phyloP scores from a whole-genome alignment of 139 green algal genomes.

The Chlamydomonas sphaeroides region DNA sequence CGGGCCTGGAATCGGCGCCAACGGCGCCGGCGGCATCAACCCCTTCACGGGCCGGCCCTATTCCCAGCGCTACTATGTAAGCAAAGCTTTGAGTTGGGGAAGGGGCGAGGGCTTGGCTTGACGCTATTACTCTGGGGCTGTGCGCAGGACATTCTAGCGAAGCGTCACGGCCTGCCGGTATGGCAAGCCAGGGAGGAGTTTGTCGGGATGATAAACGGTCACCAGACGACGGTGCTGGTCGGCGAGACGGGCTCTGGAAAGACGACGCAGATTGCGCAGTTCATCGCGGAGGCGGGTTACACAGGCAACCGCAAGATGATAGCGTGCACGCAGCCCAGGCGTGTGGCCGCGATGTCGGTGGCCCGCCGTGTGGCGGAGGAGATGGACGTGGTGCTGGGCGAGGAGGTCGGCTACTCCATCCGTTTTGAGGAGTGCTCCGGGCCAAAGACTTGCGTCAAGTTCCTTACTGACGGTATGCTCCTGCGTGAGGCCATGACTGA shows the following conservation, averaged over 20 bases:
- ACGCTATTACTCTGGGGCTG: no score
- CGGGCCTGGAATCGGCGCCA: background rate
- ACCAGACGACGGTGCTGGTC: slow-evolving; percentile 98
- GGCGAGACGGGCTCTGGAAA: slow-evolving; percentile 98
- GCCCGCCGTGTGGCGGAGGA: slow-evolving; percentile 98
- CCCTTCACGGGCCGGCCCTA: slow-evolving; percentile 89
- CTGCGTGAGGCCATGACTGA: slow-evolving; percentile 95
- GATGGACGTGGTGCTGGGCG: slow-evolving; percentile 81
- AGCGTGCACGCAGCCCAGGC: slow-evolving; percentile 90
- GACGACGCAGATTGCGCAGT: slow-evolving; percentile 99
- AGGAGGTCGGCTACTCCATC: slow-evolving; percentile 97
- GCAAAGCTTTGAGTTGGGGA: no score
- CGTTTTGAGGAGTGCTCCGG: slow-evolving; percentile 97
- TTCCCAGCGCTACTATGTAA: slow-evolving; percentile 81
- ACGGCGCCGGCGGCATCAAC: slow-evolving; percentile 57
- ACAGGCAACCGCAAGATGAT: slow-evolving; percentile 72
- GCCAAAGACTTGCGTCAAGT: slow-evolving; percentile 95
- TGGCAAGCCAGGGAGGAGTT: slow-evolving; percentile 97
- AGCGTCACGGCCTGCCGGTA: slow-evolving; percentile 91
- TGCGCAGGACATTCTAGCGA: slow-evolving; percentile 86
- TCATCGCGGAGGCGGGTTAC: slow-evolving; percentile 92
- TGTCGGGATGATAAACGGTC: slow-evolving; percentile 86
- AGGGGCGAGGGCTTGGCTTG: no score
- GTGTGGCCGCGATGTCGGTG: slow-evolving; percentile 96
- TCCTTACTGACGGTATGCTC: slow-evolving; percentile 98